Percentiles rank a stretch among this genome's conserved stretches.
Conservation (phyloP, 164 flowering plant species). For the Stephania yunnanensis region DNA sequence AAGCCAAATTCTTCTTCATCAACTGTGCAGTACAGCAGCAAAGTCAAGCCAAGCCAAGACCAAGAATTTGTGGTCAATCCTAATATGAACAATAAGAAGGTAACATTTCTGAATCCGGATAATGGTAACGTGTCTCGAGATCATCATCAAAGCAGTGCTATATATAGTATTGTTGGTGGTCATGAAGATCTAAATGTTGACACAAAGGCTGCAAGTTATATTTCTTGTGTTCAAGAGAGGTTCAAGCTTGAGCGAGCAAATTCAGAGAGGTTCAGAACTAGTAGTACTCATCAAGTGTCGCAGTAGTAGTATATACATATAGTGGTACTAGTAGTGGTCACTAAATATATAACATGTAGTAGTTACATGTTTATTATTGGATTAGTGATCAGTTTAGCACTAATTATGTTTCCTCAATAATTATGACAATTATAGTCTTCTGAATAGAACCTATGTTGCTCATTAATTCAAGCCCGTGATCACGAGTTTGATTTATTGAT, state of each 20-base stretch:
- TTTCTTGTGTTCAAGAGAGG: slow-evolving; percentile 7
- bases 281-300: background rate
- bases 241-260: slow-evolving; percentile 5
- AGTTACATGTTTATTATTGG: too few species aligned
- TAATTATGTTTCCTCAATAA: background rate
- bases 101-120: background rate
- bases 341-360: background rate
- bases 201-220: slow-evolving; percentile 1
- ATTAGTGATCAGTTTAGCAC: background rate
- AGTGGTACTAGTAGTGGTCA: background rate
- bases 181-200: slow-evolving; percentile 1
- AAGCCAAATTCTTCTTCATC: background rate
- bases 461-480: background rate
- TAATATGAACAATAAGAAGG: slow-evolving; percentile 1
- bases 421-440: background rate
- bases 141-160: background rate
- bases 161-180: background rate
- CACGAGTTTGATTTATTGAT: background rate
- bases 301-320: background rate
- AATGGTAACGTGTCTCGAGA: background rate
- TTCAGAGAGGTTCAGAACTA: background rate
- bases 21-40: slow-evolving; percentile 1
- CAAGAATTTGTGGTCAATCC: slow-evolving; percentile 5
- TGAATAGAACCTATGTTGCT: background rate
- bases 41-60: slow-evolving; percentile 9